Evolutionary conservation across 2,329 filamentous ascomycete species (phyloP).

Genomic region (Thermoascus crustaceus): DNA sequence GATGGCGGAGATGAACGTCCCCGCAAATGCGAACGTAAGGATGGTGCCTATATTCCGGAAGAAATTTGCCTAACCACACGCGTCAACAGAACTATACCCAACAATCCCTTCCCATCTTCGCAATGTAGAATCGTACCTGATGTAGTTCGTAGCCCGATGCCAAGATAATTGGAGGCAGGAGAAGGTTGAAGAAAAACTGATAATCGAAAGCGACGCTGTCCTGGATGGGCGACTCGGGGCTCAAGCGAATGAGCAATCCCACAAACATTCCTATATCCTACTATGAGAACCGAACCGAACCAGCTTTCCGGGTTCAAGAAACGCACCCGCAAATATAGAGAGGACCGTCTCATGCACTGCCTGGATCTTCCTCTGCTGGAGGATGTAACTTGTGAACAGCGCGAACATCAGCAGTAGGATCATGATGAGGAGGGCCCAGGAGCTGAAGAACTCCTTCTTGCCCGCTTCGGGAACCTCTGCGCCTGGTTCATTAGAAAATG

Average conservation of each 20-base stretch:
- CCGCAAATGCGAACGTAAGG: conserved; percentile 92
- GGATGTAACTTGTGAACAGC: conserved; percentile 92
- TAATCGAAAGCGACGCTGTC: conserved; percentile 95
- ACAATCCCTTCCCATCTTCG: not conserved
- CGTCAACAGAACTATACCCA: conserved; percentile 4
- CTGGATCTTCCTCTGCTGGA: conserved; percentile 94
- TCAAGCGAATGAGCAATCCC: conserved; percentile 76
- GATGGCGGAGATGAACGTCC: conserved; percentile 94
- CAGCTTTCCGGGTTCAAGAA: not conserved
- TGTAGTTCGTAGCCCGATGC: conserved; percentile 96
- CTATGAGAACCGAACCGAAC: too few relatives aligned
- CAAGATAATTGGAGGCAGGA: conserved; percentile 96
- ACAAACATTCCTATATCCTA: conserved; percentile 97
- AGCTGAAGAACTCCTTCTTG: conserved; percentile 88
- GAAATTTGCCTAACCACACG: conserved; percentile 66
- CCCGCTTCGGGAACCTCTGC: conserved; percentile 67
- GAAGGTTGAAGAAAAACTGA: conserved; percentile 98
- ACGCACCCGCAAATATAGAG: conserved; percentile 85
- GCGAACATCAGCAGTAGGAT: conserved; percentile 89
- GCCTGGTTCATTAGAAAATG: too few relatives aligned
- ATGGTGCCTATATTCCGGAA: conserved; percentile 98
- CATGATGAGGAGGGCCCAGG: conserved; percentile 95
- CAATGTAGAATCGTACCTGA: conserved; percentile 47
- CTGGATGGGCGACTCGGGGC: conserved; percentile 72
- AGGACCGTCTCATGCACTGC: conserved; percentile 97